Conservation (phyloP, 768 basidiomycete genomes). For the Neoboletus subvelutipes region DNA sequence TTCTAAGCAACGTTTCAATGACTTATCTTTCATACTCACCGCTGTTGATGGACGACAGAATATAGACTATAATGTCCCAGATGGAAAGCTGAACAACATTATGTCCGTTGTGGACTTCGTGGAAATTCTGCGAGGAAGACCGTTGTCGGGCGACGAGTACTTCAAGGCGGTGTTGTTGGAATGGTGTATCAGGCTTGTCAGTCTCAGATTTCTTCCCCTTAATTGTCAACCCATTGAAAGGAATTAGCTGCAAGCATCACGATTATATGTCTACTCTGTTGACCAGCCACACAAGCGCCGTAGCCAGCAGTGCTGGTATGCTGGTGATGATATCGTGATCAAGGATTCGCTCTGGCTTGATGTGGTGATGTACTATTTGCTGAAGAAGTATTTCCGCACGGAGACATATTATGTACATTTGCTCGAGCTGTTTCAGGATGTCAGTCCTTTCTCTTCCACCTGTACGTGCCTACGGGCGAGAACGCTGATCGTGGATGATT, state of each 20-base stretch:
- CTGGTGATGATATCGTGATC: neutral
- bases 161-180: neutral
- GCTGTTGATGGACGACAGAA: neutral
- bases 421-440: slow-evolving; percentile 3
- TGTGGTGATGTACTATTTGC: neutral
- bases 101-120: neutral
- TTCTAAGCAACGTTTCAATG: no score
- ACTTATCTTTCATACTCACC: neutral
- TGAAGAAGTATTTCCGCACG: neutral
- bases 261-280: neutral
- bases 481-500: neutral
- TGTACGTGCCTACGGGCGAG: no score
- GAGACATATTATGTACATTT: neutral
- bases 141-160: neutral
- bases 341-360: slow-evolving; percentile 1
- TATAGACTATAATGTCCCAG: neutral
- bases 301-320: neutral
- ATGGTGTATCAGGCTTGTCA: neutral
- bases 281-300: neutral
- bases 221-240: no score
- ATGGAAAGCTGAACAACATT: neutral
- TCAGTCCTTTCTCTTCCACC: neutral
- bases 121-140: neutral
- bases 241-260: neutral
- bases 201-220: neutral